Percentiles rank a stretch among this genome's conserved stretches.
Evolutionary conservation across 768 basidiomycete species (phyloP).

Genomic region (Auriscalpium orientale): DNA sequence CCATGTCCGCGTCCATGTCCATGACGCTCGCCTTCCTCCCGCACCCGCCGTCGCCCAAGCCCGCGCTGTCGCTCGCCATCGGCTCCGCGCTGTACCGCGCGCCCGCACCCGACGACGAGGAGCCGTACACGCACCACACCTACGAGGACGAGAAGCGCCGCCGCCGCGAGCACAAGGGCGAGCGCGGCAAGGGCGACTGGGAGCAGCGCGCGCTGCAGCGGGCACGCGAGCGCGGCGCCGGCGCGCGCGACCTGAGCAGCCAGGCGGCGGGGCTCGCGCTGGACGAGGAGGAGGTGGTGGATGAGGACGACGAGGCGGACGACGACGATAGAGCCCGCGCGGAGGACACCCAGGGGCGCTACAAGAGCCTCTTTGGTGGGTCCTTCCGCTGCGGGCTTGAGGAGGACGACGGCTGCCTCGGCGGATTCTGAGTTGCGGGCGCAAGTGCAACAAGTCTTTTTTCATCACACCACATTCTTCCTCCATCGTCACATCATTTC

Average conservation of each 20-base stretch:
- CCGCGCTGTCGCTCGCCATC: not conserved
- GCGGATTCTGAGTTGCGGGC: slow-evolving; percentile 9
- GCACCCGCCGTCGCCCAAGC: slow-evolving; percentile 10
- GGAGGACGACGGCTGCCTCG: slow-evolving; percentile 16
- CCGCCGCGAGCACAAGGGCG: slow-evolving; percentile 10
- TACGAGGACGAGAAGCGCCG: slow-evolving; percentile 16
- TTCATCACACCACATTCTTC: too few species aligned
- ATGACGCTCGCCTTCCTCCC: slow-evolving; percentile 19
- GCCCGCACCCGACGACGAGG: slow-evolving; percentile 4
- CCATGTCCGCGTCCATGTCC: slow-evolving; percentile 2
- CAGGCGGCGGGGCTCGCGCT: not conserved
- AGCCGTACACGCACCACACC: slow-evolving; percentile 5
- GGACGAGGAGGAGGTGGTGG: slow-evolving; percentile 12
- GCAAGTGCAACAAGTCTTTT: too few species aligned
- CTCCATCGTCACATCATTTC: too few species aligned
- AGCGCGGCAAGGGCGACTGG: slow-evolving; percentile 12
- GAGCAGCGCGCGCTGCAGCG: slow-evolving; percentile 8
- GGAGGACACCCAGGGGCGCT: not conserved
- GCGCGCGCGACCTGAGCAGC: slow-evolving; percentile 5
- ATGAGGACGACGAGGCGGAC: slow-evolving; percentile 10
- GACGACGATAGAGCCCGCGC: slow-evolving; percentile 6
- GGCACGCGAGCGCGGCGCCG: not conserved
- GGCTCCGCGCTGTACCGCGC: slow-evolving; percentile 3
- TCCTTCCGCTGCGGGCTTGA: slow-evolving; percentile 12
- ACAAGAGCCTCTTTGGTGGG: slow-evolving; percentile 8